Evolutionary conservation across 2,329 filamentous ascomycete genomes (phyloP), one percentile per base, ranked within the genome.

Genomic region (Sclerotinia spermophila): DNA sequence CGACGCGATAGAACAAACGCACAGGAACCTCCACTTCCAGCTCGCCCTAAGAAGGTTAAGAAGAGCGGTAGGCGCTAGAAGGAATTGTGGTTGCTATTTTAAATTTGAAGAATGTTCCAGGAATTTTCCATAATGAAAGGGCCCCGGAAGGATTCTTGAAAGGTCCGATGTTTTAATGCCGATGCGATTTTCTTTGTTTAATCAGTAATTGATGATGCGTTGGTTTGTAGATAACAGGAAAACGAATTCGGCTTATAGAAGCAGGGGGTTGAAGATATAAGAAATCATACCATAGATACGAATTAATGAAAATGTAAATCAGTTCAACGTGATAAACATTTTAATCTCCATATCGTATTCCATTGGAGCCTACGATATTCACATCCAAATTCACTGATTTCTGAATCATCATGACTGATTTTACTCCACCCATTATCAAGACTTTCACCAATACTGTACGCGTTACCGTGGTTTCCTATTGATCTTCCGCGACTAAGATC

Each of bases 401-500:
- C 45, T 65, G 45, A 65, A 65, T 65, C 61, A 65, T 65, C 61
- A 40, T 67, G 51, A 56, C 67, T 62, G 56, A 61, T 68, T 51
- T 62, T 51, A 51, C 67, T 69, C 67, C 67, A 69, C 55, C 48
- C 27, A 56, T 65, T 56, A 66, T 51, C 35, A 66, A 65, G 61
- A 69, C 44, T 53, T 56, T 58, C 66, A 33, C 17, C 42, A 45
- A 48, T 48, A 48, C 38, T 44, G 40, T 24, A 67, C 61, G 51
- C 62, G 68, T 56, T 45, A 30, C 53, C 3, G 24, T 66, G 48
- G n/a, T 42, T 66, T 66, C 45, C n/a, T 40, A 27, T 21, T 44
- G n/a, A 56, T 55, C 48, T 45, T 67, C 73, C 21, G 71, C 73
- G 71, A 74, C 73, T 71, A 73, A 74, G 73, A 76, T 76, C 74